A percentile compares a stretch with the other conserved stretches of the same genome.
phyloP scores from a whole-genome alignment of 352 stramenopile species.

The Pythium insidiosum region DNA sequence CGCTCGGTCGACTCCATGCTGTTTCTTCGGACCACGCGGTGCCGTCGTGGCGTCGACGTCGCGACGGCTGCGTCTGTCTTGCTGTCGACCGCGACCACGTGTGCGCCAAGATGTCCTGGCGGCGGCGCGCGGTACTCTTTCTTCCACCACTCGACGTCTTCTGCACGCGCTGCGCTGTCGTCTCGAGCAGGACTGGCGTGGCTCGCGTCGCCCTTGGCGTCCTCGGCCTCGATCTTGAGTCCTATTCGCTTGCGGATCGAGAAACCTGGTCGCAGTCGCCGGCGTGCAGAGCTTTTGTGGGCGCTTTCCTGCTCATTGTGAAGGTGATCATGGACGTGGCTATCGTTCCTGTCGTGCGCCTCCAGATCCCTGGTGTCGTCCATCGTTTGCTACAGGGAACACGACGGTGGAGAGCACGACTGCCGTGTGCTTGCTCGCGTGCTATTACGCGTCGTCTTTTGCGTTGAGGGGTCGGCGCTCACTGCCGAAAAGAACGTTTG shows the following conservation, averaged over 20 bases:
- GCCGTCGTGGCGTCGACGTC: background rate
- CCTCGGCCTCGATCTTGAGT: slow-evolving; percentile 18
- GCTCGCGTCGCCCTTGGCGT: background rate
- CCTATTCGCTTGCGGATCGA: slow-evolving; percentile 8
- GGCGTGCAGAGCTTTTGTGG: too few relatives aligned
- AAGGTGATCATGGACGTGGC: too few relatives aligned
- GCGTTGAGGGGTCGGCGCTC: too few relatives aligned
- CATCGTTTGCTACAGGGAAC: too few relatives aligned
- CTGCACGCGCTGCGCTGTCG: background rate
- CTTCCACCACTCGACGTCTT: slow-evolving; percentile 20
- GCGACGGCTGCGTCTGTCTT: background rate
- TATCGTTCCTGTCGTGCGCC: too few relatives aligned
- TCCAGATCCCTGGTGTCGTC: too few relatives aligned
- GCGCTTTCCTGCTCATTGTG: too few relatives aligned
- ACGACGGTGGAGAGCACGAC: too few relatives aligned
- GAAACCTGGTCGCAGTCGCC: slow-evolving; percentile 11
- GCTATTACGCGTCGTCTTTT: too few relatives aligned
- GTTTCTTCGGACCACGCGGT: background rate
- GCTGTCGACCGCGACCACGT: slow-evolving; percentile 3
- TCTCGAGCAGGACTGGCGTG: background rate
- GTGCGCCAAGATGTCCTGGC: slow-evolving; percentile 18
- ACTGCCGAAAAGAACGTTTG: too few relatives aligned
- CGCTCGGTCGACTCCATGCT: slow-evolving; percentile 2
- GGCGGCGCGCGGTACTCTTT: slow-evolving; percentile 15
- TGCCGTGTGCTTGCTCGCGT: too few relatives aligned